Conservation (phyloP, 371 early-diverging fungal genomes). For the Mucor piriformis region DNA sequence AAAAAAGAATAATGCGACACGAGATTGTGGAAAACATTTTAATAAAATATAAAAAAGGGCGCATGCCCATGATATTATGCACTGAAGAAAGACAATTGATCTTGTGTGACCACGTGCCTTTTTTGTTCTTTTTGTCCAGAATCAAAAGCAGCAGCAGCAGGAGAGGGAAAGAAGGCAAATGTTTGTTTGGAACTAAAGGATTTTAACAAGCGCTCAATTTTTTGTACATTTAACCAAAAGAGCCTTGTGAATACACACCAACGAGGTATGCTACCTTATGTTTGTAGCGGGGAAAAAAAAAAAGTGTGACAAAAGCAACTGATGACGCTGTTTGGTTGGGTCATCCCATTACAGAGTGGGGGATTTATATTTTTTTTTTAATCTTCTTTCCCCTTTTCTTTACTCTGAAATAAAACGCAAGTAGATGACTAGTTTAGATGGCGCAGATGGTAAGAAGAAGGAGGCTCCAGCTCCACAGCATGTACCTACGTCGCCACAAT, state of each 20-base stretch:
- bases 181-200: too few species aligned
- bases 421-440: slow-evolving; percentile 16
- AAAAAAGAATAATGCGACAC: too few species aligned
- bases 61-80: too few species aligned
- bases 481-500: slow-evolving; percentile 40
- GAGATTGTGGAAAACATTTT: too few species aligned
- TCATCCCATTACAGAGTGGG: slow-evolving; percentile 3
- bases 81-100: neutral
- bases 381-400: slow-evolving; percentile 9
- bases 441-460: slow-evolving; percentile 15
- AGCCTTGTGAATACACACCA: too few species aligned
- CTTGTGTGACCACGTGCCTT: slow-evolving; percentile 22
- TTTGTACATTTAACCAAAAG: too few species aligned
- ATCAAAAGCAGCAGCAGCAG: neutral
- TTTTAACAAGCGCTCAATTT: too few species aligned
- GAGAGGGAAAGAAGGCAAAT: too few species aligned
- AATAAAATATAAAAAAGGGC: too few species aligned
- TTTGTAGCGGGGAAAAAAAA: slow-evolving; percentile 7
- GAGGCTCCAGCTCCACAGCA: slow-evolving; percentile 3
- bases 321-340: slow-evolving; percentile 23
- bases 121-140: neutral
- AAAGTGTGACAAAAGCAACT: slow-evolving; percentile 19
- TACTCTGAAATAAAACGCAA: slow-evolving; percentile 1
- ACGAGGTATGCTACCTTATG: slow-evolving; percentile 5
- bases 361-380: slow-evolving; percentile 7